Percentiles rank a stretch among this genome's conserved stretches.
Evolutionary conservation across 495 filamentous ascomycete species (phyloP).

Genomic region (Penicillium pulvis): DNA sequence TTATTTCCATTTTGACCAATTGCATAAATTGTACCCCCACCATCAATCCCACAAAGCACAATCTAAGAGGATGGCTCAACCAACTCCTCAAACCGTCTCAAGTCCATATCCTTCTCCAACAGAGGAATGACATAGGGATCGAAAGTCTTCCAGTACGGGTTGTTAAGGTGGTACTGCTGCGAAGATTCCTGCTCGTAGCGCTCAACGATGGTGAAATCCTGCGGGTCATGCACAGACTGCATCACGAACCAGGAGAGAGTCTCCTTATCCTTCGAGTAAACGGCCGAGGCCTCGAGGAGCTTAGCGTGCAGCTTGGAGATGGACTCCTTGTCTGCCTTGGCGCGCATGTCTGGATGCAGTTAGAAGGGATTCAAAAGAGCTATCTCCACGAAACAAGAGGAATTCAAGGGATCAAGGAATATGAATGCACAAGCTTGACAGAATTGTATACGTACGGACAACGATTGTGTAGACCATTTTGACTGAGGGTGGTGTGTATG

Average conservation of each 20-base stretch:
- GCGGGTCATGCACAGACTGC: constrained; percentile 63
- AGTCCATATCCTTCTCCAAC: constrained; percentile 64
- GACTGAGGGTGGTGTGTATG: constrained; percentile 1
- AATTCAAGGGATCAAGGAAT: too few species aligned
- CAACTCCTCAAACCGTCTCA: constrained; percentile 61
- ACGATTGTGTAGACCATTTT: constrained; percentile 60
- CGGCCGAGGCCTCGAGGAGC: constrained; percentile 64
- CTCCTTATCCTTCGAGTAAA: constrained; percentile 68
- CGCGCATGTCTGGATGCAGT: constrained; percentile 52
- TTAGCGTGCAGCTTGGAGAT: constrained; percentile 66
- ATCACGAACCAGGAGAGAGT: constrained; percentile 68
- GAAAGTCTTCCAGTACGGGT: constrained; percentile 73
- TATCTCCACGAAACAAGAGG: not conserved
- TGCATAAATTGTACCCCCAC: not conserved
- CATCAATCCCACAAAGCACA: not conserved
- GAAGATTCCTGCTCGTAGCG: constrained; percentile 59
- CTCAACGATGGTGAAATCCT: constrained; percentile 71
- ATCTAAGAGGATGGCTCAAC: constrained; percentile 13
- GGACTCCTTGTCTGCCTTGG: constrained; percentile 59
- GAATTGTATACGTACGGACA: constrained; percentile 40
- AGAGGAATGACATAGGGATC: constrained; percentile 66
- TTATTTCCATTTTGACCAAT: not conserved
- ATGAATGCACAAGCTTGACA: too few species aligned
- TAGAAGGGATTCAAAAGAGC: not conserved
- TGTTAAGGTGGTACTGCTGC: constrained; percentile 65